phyloP scores from a whole-genome alignment of 1,284 basidiomycete genomes.

The Spongiforma sp. region DNA sequence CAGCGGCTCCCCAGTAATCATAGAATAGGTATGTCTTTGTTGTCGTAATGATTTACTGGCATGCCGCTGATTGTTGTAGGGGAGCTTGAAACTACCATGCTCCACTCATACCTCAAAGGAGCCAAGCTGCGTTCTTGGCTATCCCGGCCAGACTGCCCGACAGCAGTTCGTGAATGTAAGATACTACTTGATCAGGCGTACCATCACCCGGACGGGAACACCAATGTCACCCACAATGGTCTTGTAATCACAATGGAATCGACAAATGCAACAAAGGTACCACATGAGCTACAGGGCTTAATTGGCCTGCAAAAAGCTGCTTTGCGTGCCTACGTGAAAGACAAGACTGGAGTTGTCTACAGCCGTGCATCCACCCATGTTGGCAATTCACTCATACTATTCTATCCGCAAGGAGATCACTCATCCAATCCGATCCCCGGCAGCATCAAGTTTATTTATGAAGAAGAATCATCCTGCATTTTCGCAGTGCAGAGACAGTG shows the following conservation, averaged over 20 bases:
- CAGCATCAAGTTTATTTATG: conserved; percentile 11
- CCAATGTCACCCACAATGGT: background rate
- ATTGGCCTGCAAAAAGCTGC: background rate
- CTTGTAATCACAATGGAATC: background rate
- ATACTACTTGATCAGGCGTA: conserved; percentile 13
- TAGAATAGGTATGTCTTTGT: conserved; percentile 30
- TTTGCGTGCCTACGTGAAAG: background rate
- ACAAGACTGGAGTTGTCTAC: background rate
- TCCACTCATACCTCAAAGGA: conserved; percentile 15
- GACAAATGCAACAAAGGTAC: background rate
- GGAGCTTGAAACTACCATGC: conserved; percentile 28
- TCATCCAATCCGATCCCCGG: conserved; percentile 5
- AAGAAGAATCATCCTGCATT: background rate
- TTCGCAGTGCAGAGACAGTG: conserved; percentile 6
- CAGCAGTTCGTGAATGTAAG: conserved; percentile 11
- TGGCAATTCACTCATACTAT: conserved; percentile 5
- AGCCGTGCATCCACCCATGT: conserved; percentile 3
- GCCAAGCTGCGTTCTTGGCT: conserved; percentile 11
- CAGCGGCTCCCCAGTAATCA: conserved; percentile 40
- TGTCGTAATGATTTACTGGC: too few relatives aligned
- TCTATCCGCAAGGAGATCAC: conserved; percentile 4
- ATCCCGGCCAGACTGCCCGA: conserved; percentile 5
- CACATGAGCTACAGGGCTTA: background rate
- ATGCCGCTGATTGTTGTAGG: conserved; percentile 18
- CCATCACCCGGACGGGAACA: background rate